These are phyloP conservation scores for Apiotrichum veenhuisii DNA, from an alignment of 1,284 basidiomycete genomes.

Conservation along the genomic window DNA sequence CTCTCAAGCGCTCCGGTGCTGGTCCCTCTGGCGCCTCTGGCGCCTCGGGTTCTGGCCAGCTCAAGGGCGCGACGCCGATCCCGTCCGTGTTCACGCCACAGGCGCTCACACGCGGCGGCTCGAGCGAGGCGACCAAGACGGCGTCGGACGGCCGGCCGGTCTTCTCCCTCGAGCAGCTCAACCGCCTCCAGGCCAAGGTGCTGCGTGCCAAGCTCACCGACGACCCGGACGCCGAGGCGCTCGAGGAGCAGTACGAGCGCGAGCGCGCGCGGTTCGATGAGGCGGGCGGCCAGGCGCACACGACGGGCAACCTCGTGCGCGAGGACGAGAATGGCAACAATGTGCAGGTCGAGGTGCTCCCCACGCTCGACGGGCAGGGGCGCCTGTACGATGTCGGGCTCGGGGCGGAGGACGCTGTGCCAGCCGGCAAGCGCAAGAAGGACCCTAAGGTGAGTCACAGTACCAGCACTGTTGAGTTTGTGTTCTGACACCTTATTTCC, in stretches of 20 bases:
- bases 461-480: neutral
- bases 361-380: conserved; percentile 82
- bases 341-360: conserved; percentile 71
- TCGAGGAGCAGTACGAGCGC: conserved; percentile 80
- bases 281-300: conserved; percentile 33
- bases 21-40: too few species aligned
- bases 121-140: conserved; percentile 10
- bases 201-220: conserved; percentile 82
- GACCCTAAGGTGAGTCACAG: conserved; percentile 61
- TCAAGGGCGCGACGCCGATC: conserved; percentile 62
- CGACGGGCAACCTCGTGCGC: conserved; percentile 43
- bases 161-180: conserved; percentile 61
- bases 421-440: conserved; percentile 62
- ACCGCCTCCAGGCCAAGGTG: conserved; percentile 88
- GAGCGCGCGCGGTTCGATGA: conserved; percentile 54
- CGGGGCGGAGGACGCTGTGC: conserved; percentile 45
- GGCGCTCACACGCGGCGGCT: conserved; percentile 30
- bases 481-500: conserved; percentile 7
- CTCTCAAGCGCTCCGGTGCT: conserved; percentile 31
- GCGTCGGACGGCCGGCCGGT: conserved; percentile 24
- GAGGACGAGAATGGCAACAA: conserved; percentile 32
- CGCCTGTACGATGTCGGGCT: conserved; percentile 88
- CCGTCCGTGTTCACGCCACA: conserved; percentile 83
- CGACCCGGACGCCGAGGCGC: conserved; percentile 63
- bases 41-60: too few species aligned